phyloP scores from a whole-genome alignment of 495 filamentous ascomycete species.

The Tricharina praecox region DNA sequence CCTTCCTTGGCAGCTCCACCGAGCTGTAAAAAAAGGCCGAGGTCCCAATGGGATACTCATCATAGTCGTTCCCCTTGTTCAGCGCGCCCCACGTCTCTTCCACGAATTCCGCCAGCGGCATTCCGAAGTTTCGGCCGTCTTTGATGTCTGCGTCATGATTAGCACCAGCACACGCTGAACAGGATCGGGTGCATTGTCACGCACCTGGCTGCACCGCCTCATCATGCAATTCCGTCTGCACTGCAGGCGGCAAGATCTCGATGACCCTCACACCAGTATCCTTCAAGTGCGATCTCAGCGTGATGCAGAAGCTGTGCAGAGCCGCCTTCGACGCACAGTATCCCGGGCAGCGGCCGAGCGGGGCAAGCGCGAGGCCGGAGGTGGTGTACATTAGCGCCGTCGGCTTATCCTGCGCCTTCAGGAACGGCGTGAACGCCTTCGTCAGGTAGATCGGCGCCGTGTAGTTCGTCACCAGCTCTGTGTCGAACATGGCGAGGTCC shows the following conservation, averaged over 20 bases:
- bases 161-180: too few relatives aligned
- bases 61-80: constrained; percentile 33
- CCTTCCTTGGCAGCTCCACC: constrained; percentile 6
- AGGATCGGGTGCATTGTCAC: constrained; percentile 2
- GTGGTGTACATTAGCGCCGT: constrained; percentile 34
- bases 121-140: constrained; percentile 30
- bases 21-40: constrained; percentile 8
- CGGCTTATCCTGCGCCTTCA: constrained; percentile 35
- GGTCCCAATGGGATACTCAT: constrained; percentile 13
- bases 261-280: constrained; percentile 38
- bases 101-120: constrained; percentile 43
- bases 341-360: constrained; percentile 34
- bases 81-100: constrained; percentile 40
- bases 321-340: constrained; percentile 47
- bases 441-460: constrained; percentile 43
- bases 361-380: constrained; percentile 40
- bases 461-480: constrained; percentile 54
- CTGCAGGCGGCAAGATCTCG: constrained; percentile 49
- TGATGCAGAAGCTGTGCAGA: constrained; percentile 38
- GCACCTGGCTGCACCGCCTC: constrained; percentile 31
- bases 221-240: constrained; percentile 47
- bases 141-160: constrained; percentile 11
- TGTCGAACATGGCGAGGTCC: constrained; percentile 35
- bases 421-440: constrained; percentile 45
- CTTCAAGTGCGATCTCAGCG: constrained; percentile 42